phyloP scores from a whole-genome alignment of 208 protist species.

The Leishmania braziliensis region DNA sequence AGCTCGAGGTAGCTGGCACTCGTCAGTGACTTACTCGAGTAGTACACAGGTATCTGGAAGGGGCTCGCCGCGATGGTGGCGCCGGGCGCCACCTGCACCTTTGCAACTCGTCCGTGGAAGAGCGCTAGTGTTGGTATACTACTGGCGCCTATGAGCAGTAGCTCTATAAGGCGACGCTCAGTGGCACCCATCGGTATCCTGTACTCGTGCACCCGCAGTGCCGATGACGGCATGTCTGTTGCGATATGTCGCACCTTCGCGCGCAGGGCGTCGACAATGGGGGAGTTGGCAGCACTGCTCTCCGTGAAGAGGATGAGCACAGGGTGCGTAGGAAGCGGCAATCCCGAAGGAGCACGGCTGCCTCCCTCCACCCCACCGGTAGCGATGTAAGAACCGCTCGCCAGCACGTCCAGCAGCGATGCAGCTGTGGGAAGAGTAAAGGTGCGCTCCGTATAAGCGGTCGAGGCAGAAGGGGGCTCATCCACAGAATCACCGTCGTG shows the following conservation, averaged over 20 bases:
- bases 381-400: not conserved
- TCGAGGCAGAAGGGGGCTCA: not conserved
- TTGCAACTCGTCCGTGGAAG: slow-evolving; percentile 13
- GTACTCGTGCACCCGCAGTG: slow-evolving; percentile 28
- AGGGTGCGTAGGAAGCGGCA: slow-evolving; percentile 9
- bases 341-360: not conserved
- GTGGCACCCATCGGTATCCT: not conserved
- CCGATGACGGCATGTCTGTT: slow-evolving; percentile 7
- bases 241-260: slow-evolving; percentile 14
- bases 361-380: not conserved
- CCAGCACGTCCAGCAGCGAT: slow-evolving; percentile 6
- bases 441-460: not conserved
- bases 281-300: not conserved
- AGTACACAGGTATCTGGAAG: not conserved
- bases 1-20: slow-evolving; percentile 22
- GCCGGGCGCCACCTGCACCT: slow-evolving; percentile 23
- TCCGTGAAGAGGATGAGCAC: slow-evolving; percentile 29
- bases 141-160: slow-evolving; percentile 16
- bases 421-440: slow-evolving; percentile 8
- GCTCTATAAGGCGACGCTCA: slow-evolving; percentile 15
- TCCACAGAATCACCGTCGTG: not conserved
- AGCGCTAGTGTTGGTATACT: slow-evolving; percentile 21
- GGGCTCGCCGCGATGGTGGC: slow-evolving; percentile 8
- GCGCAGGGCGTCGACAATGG: not conserved
- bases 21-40: not conserved